Conservation (phyloP, 1,284 basidiomycete genomes). For the Quambalaria eucalypti region DNA sequence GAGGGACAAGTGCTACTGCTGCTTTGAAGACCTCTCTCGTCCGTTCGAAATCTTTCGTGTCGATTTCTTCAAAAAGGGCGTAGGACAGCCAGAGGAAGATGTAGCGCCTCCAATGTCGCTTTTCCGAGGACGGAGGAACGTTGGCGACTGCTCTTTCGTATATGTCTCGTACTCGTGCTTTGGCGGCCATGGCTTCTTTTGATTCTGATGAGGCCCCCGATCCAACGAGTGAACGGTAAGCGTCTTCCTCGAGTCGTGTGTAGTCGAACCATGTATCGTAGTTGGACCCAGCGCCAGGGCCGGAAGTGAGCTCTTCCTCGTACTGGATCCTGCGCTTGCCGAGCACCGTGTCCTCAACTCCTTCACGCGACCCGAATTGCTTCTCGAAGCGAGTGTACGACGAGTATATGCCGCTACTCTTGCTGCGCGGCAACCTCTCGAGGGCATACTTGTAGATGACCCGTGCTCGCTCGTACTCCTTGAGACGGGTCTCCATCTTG, state of each 20-base stretch:
- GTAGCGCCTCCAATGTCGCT: slow-evolving; percentile 70
- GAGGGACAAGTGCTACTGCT: slow-evolving; percentile 77
- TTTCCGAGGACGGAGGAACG: slow-evolving; percentile 76
- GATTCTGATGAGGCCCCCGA: slow-evolving; percentile 18
- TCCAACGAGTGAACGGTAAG: slow-evolving; percentile 55
- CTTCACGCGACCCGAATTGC: slow-evolving; percentile 80
- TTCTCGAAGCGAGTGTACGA: slow-evolving; percentile 97
- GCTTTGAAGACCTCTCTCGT: slow-evolving; percentile 87
- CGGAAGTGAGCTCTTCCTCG: slow-evolving; percentile 48
- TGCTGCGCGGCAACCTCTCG: slow-evolving; percentile 77
- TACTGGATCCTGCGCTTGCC: slow-evolving; percentile 96
- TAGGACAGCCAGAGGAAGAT: slow-evolving; percentile 96
- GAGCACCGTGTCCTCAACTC: slow-evolving; percentile 84
- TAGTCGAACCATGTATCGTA: slow-evolving; percentile 99
- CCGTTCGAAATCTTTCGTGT: slow-evolving; percentile 77
- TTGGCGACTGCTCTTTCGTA: slow-evolving; percentile 95
- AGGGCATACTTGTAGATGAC: slow-evolving; percentile 98
- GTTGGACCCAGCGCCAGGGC: slow-evolving; percentile 57
- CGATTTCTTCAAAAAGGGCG: slow-evolving; percentile 92
- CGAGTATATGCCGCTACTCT: slow-evolving; percentile 73
- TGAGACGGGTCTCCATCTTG: slow-evolving; percentile 90
- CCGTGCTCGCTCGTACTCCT: slow-evolving; percentile 90
- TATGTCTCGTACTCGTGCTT: slow-evolving; percentile 70
- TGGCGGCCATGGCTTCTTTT: slow-evolving; percentile 50
- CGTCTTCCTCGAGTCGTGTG: slow-evolving; percentile 81